phyloP scores from a whole-genome alignment of 192 early-diverging fungal genomes.

The Bifiguratus adelaidae region DNA sequence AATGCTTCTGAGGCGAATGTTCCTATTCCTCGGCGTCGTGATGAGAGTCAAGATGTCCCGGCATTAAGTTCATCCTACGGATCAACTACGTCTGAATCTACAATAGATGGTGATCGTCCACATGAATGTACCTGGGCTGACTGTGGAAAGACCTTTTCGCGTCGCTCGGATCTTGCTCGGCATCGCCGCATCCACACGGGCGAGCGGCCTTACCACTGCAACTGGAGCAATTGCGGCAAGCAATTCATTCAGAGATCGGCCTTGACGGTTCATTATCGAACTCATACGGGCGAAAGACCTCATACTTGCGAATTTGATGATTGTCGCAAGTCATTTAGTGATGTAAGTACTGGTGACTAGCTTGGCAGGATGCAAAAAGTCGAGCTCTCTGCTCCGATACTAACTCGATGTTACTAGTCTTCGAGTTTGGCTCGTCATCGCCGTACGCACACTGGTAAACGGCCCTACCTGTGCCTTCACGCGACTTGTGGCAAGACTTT shows the following conservation, averaged over 20 bases:
- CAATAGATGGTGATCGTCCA: constrained; percentile 14
- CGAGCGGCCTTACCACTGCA: constrained; percentile 37
- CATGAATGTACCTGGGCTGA: constrained; percentile 27
- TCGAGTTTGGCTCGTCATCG: constrained; percentile 71
- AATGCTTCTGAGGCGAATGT: constrained; percentile 12
- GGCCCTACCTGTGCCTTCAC: constrained; percentile 60
- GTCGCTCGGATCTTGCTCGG: constrained; percentile 39
- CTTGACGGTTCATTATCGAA: constrained; percentile 45
- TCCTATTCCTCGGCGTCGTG: too few relatives aligned
- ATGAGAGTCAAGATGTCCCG: constrained; percentile 5
- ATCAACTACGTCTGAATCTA: background rate
- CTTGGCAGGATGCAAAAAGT: background rate
- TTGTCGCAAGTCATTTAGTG: constrained; percentile 63
- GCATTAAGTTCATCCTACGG: constrained; percentile 1
- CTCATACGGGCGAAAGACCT: constrained; percentile 57
- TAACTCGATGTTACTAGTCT: constrained; percentile 22
- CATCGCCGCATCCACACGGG: constrained; percentile 49
- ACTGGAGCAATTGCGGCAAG: constrained; percentile 35
- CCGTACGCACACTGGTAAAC: constrained; percentile 67
- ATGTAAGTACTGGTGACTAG: constrained; percentile 23
- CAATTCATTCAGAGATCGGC: constrained; percentile 51
- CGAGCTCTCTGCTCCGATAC: background rate
- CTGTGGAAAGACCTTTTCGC: constrained; percentile 39
- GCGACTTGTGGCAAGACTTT: constrained; percentile 66
- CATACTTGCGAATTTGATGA: constrained; percentile 44